A percentile compares a stretch with the other conserved stretches of the same genome.
phyloP scores from a whole-genome alignment of 208 protist genomes.

The Leishmania martiniquensis region DNA sequence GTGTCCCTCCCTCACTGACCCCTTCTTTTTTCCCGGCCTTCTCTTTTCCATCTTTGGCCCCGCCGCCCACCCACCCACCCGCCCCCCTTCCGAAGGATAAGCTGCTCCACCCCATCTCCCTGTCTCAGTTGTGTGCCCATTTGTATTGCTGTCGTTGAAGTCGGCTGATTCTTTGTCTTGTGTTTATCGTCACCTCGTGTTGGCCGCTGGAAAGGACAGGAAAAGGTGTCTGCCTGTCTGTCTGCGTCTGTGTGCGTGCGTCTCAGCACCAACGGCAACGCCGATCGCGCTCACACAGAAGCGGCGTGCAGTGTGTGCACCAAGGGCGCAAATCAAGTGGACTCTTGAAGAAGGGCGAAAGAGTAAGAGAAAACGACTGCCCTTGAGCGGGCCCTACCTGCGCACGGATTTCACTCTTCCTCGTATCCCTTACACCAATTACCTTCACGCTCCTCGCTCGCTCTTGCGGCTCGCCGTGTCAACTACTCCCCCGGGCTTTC shows the following conservation, averaged over 20 bases:
- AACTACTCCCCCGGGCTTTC: not conserved
- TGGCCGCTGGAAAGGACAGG: not conserved
- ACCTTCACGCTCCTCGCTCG: no score
- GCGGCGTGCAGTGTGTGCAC: no score
- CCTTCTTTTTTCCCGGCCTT: no score
- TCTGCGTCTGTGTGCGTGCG: not conserved
- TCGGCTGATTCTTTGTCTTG: not conserved
- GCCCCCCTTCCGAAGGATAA: not conserved
- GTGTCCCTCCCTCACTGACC: not conserved
- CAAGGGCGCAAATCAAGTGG: no score
- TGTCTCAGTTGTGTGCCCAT: not conserved
- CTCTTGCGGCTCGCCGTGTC: no score
- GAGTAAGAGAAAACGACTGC: no score
- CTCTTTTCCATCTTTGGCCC: no score
- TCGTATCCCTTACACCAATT: not conserved
- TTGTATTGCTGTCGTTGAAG: not conserved
- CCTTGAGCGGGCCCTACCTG: no score
- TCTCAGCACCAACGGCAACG: no score
- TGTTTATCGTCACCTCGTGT: not conserved
- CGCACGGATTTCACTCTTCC: not conserved
- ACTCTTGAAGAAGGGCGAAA: no score
- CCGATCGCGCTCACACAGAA: no score
- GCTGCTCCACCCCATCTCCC: not conserved
- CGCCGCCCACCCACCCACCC: not conserved
- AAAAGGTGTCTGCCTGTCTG: not conserved